Evolutionary conservation across 2,329 filamentous ascomycete genomes (phyloP).

Genomic region (Colletotrichum acutatum): DNA sequence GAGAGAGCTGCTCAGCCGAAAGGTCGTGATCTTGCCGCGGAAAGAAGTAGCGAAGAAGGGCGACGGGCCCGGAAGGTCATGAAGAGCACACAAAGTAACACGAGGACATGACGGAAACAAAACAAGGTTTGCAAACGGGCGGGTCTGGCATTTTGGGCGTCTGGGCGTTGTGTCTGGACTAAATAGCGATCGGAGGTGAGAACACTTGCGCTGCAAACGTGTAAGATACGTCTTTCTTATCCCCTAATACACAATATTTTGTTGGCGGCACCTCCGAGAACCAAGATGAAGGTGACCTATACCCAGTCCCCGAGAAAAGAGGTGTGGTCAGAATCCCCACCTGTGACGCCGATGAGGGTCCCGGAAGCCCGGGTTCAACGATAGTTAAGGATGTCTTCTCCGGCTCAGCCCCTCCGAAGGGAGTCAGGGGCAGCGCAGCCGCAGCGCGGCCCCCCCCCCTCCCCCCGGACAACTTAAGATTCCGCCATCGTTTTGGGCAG

Average conservation of each 20-base stretch:
- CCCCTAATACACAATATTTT: background rate
- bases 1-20: slow-evolving; percentile 61
- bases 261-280: background rate
- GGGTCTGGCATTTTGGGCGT: background rate
- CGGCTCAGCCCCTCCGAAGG: background rate
- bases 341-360: background rate
- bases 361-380: background rate
- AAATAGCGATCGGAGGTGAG: background rate
- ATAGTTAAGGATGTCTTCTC: background rate
- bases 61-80: slow-evolving; percentile 9
- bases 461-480: too few species aligned
- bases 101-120: background rate
- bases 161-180: background rate
- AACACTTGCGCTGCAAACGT: background rate
- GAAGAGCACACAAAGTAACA: background rate
- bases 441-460: too few species aligned
- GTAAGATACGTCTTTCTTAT: background rate
- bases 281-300: background rate
- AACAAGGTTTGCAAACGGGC: background rate
- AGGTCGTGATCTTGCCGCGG: slow-evolving; percentile 57
- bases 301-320: background rate
- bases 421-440: background rate
- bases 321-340: background rate
- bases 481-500: background rate
- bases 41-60: slow-evolving; percentile 45